Percentiles rank a stretch among this genome's conserved stretches.
These are phyloP conservation scores for Calendula officinalis DNA, from an alignment of 129 eudicot species.

Conservation along the genomic window DNA sequence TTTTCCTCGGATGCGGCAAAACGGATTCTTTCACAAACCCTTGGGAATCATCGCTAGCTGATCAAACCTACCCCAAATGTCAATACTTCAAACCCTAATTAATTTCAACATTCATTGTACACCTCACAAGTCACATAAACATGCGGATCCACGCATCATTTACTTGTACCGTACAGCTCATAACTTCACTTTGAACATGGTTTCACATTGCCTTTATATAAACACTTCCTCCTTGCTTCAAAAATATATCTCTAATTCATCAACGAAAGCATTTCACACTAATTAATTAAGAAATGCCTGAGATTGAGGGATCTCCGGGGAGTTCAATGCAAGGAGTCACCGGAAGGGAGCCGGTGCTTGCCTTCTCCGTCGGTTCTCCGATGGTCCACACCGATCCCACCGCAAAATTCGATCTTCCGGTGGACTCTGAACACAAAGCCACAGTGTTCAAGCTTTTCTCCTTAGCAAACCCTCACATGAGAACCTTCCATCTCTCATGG, in stretches of 20 bases:
- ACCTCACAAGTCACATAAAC: conserved; percentile 1
- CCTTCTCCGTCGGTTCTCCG: conserved; percentile 35
- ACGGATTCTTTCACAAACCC: conserved; percentile 12
- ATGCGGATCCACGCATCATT: conserved; percentile 24
- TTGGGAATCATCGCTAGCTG: conserved; percentile 16
- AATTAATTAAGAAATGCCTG: conserved; percentile 20
- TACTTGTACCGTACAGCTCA: conserved; percentile 14
- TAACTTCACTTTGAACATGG: not conserved
- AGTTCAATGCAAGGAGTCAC: conserved; percentile 44
- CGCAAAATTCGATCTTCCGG: conserved; percentile 46
- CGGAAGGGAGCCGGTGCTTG: conserved; percentile 30
- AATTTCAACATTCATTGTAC: not conserved
- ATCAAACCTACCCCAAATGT: conserved; percentile 1
- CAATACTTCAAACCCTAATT: conserved; percentile 7
- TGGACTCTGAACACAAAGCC: conserved; percentile 60
- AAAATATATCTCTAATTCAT: not conserved
- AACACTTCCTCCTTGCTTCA: conserved; percentile 1
- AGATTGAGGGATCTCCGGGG: conserved; percentile 44
- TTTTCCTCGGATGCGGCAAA: conserved; percentile 23
- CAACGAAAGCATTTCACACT: conserved; percentile 1
- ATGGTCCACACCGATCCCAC: conserved; percentile 27
- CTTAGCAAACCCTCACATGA: conserved; percentile 56
- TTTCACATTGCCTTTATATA: conserved; percentile 11
- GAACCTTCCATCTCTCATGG: conserved; percentile 61
- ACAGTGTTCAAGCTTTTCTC: conserved; percentile 47